These are phyloP conservation scores for Dryadomyces sulphureus DNA, from an alignment of 2,329 filamentous ascomycete genomes.

Conservation along the genomic window DNA sequence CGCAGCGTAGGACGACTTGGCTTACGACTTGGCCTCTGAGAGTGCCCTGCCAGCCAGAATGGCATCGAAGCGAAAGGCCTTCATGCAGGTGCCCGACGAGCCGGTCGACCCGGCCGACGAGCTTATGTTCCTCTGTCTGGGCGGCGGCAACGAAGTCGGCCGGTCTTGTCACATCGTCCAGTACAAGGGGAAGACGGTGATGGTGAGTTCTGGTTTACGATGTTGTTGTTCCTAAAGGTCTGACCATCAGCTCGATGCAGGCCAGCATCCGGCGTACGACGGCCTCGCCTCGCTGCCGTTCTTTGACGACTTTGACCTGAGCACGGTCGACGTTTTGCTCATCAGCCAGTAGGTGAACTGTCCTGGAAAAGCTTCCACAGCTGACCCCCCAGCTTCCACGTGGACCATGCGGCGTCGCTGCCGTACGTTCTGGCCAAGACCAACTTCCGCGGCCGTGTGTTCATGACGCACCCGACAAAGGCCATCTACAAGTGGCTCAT, in stretches of 20 bases:
- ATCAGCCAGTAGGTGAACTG: conserved; percentile 82
- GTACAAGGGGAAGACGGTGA: conserved; percentile 98
- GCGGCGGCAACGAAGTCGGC: conserved; percentile 93
- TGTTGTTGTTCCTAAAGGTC: not conserved
- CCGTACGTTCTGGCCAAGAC: conserved; percentile 97
- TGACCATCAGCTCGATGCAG: conserved; percentile 69
- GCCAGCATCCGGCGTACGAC: conserved; percentile 92
- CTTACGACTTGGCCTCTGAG: too few species aligned
- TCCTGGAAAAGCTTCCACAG: conserved; percentile 1
- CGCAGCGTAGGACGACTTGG: too few species aligned
- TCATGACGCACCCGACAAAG: conserved; percentile 99
- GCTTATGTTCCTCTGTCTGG: conserved; percentile 83
- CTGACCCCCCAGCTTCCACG: conserved; percentile 60
- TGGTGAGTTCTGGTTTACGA: conserved; percentile 41
- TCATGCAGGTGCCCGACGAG: conserved; percentile 68
- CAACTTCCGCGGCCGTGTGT: conserved; percentile 90
- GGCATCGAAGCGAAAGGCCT: conserved; percentile 88
- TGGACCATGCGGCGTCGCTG: conserved; percentile 96
- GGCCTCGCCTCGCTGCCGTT: conserved; percentile 87
- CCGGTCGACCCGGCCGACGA: conserved; percentile 88
- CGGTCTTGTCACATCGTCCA: conserved; percentile 95
- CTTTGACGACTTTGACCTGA: conserved; percentile 96
- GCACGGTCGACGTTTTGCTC: conserved; percentile 88
- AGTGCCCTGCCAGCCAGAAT: too few species aligned
- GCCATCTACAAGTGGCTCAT: conserved; percentile 99